These are phyloP conservation scores for Rutidosis leptorrhynchoides DNA, from an alignment of 129 eudicot species.

Conservation along the genomic window DNA sequence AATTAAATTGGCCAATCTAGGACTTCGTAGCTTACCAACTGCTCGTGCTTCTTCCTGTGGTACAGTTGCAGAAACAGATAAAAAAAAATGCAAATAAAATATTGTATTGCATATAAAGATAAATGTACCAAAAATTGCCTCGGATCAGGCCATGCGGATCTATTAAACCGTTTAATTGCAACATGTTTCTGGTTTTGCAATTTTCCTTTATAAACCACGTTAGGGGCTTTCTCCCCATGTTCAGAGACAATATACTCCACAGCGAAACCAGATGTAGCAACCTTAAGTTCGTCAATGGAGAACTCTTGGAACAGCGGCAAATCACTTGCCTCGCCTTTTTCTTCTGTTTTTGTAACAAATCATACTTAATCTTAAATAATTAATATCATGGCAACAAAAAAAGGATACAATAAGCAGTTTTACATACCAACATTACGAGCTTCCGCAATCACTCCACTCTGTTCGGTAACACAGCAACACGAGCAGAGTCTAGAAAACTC, in stretches of 20 bases:
- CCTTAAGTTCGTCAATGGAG: constrained; percentile 65
- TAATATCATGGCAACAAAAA: constrained; percentile 8
- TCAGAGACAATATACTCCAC: constrained; percentile 87
- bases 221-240: constrained; percentile 93
- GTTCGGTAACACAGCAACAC: constrained; percentile 53
- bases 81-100: not conserved
- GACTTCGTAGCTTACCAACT: constrained; percentile 81
- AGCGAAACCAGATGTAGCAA: constrained; percentile 81
- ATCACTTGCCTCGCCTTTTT: constrained; percentile 50
- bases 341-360: constrained; percentile 50
- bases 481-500: constrained; percentile 49
- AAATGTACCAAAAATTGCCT: constrained; percentile 70
- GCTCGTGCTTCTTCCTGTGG: constrained; percentile 86
- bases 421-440: constrained; percentile 44
- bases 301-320: constrained; percentile 63
- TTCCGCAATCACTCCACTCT: constrained; percentile 44
- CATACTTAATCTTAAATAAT: not conserved
- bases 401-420: not conserved
- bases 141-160: constrained; percentile 89
- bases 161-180: constrained; percentile 78
- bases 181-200: constrained; percentile 64
- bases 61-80: not conserved
- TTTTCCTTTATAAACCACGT: constrained; percentile 85
- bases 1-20: constrained; percentile 70
- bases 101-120: constrained; percentile 3